phyloP scores from a whole-genome alignment of 2,329 filamentous ascomycete species.

The Parascedosporium putredinis region DNA sequence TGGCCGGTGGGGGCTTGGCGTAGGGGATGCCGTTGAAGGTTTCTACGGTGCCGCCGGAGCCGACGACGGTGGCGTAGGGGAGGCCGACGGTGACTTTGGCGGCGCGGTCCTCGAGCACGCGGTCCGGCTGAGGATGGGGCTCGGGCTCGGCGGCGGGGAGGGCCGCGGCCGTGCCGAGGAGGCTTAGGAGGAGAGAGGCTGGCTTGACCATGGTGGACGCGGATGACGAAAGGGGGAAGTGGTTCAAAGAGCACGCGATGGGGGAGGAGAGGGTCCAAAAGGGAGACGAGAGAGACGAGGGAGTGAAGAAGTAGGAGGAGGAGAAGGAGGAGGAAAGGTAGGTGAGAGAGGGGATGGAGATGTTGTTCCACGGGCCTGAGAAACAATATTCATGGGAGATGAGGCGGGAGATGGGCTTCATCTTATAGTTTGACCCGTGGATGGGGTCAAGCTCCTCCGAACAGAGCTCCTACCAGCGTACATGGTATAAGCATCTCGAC shows the following conservation, averaged over 20 bases:
- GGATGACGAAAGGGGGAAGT: background rate
- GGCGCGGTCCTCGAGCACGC: slow-evolving; percentile 3
- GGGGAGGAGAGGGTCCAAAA: background rate
- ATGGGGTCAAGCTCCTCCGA: no score
- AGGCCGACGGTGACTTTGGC: slow-evolving; percentile 12
- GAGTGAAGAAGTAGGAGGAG: no score
- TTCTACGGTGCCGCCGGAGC: slow-evolving; percentile 30
- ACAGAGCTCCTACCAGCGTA: no score
- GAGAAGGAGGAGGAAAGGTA: background rate
- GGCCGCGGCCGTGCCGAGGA: slow-evolving; percentile 2
- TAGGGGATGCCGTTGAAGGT: slow-evolving; percentile 55
- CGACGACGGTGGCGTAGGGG: slow-evolving; percentile 14
- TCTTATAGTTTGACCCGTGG: background rate
- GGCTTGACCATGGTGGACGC: background rate
- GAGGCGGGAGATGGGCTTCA: background rate
- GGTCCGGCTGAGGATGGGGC: background rate
- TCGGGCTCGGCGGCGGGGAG: slow-evolving; percentile 1
- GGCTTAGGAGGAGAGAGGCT: background rate
- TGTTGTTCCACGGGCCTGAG: background rate
- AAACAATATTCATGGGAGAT: background rate
- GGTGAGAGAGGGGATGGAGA: background rate
- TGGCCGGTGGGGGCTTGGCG: slow-evolving; percentile 47
- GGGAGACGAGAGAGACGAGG: background rate
- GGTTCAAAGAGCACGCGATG: background rate
- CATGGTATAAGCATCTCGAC: no score